Percentiles rank a stretch among this genome's conserved stretches.
Evolutionary conservation across 768 basidiomycete genomes (phyloP).

Genomic region (Vishniacozyma victoriae): DNA sequence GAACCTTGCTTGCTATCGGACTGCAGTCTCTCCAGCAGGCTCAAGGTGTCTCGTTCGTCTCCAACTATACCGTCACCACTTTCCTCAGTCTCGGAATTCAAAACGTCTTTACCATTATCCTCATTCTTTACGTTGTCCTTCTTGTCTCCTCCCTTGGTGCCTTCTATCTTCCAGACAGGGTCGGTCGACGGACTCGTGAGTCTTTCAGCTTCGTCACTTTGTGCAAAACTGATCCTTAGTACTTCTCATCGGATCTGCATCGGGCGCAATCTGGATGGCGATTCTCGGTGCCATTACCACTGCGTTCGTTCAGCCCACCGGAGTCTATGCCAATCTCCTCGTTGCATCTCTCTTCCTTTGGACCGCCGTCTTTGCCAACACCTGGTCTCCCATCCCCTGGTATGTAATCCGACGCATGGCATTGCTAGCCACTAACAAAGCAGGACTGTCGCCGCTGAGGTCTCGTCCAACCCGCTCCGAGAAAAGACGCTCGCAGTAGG

Average conservation of each 20-base stretch:
- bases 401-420: no score
- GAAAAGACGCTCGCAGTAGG: constrained; percentile 24
- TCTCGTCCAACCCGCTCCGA: constrained; percentile 16
- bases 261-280: constrained; percentile 8
- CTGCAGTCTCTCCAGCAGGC: constrained; percentile 11
- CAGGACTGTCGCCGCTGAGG: constrained; percentile 21
- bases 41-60: constrained; percentile 12
- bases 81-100: constrained; percentile 7
- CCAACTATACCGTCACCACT: constrained; percentile 12
- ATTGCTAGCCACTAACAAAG: no score
- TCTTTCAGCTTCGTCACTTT: background rate
- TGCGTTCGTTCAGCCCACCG: constrained; percentile 4
- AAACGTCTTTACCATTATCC: constrained; percentile 6
- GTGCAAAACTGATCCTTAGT: background rate
- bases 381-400: constrained; percentile 22
- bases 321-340: background rate
- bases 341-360: constrained; percentile 14
- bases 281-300: constrained; percentile 8
- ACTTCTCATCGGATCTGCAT: constrained; percentile 7
- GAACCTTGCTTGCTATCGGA: constrained; percentile 13
- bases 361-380: constrained; percentile 9
- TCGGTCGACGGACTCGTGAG: constrained; percentile 8
- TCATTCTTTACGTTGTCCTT: constrained; percentile 4
- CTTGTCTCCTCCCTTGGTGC: constrained; percentile 6
- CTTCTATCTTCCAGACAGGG: constrained; percentile 9